Evolutionary conservation across 306 rosid species (phyloP).

Genomic region (Echinosophora koreensis): DNA sequence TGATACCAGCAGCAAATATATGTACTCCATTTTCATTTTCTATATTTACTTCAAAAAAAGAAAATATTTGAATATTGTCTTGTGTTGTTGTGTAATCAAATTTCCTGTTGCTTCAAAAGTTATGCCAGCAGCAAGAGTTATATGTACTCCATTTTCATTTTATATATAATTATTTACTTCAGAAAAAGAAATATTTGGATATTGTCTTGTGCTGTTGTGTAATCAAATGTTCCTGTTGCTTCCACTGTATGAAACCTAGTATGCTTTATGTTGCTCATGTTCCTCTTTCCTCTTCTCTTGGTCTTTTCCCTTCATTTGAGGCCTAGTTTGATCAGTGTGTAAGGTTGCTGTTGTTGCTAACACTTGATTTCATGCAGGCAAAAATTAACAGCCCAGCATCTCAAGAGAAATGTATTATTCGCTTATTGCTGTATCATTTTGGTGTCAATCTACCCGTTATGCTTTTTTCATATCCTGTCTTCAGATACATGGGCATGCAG

Average conservation of each 20-base stretch:
- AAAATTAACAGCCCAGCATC: slow-evolving; percentile 79
- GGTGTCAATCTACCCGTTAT: slow-evolving; percentile 84
- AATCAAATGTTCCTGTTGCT: slow-evolving; percentile 4
- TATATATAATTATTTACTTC: background rate
- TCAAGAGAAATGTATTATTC: slow-evolving; percentile 78
- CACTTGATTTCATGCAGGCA: slow-evolving; percentile 56
- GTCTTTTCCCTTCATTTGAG: slow-evolving; percentile 8
- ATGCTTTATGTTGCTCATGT: background rate
- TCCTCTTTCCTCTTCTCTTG: background rate
- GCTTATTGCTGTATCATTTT: slow-evolving; percentile 71
- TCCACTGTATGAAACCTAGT: background rate
- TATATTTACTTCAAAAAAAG: background rate
- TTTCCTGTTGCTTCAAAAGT: no score
- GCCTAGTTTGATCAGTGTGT: background rate
- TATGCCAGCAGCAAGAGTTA: background rate
- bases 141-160: background rate
- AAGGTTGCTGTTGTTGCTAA: slow-evolving; percentile 13
- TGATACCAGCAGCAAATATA: background rate
- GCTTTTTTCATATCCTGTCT: slow-evolving; percentile 75
- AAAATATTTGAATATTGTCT: background rate
- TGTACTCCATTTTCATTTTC: background rate
- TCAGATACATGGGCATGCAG: slow-evolving; percentile 77
- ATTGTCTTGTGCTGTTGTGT: background rate
- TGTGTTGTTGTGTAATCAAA: background rate
- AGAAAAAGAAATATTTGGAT: background rate